Conservation (phyloP, 805 yeast species). For the Saccharomycopsis sp. region DNA sequence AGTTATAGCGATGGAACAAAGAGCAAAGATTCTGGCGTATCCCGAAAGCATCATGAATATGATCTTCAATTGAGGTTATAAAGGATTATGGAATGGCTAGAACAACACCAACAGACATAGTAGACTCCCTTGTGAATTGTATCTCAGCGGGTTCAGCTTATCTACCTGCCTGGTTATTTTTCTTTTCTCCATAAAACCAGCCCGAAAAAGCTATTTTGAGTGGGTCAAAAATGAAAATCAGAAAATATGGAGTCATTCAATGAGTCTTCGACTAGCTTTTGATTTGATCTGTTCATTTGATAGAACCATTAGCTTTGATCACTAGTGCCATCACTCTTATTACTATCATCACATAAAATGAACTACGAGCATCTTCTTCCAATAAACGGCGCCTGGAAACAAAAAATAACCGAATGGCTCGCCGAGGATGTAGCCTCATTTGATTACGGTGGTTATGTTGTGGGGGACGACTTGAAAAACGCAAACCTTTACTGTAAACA, state of each 20-base stretch:
- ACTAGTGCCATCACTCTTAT: no score
- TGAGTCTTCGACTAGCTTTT: not conserved
- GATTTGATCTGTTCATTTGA: no score
- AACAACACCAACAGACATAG: no score
- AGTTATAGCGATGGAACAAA: not conserved
- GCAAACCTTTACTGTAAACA: conserved; percentile 82
- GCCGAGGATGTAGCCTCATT: conserved; percentile 89
- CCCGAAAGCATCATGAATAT: not conserved
- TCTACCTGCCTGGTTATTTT: no score
- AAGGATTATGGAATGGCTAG: no score
- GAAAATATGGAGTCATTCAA: not conserved
- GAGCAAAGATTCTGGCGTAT: not conserved
- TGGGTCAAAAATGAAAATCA: not conserved
- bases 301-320: no score
- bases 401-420: conserved; percentile 66
- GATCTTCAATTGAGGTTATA: no score
- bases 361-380: conserved; percentile 55
- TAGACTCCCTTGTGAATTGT: no score
- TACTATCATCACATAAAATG: conserved; percentile 1
- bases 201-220: no score
- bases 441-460: conserved; percentile 92
- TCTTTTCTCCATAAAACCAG: no score
- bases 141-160: no score
- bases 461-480: conserved; percentile 64
- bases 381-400: conserved; percentile 72